Percentiles rank a stretch among this genome's conserved stretches.
Evolutionary conservation across 495 filamentous ascomycete genomes (phyloP).

Genomic region (Talaromyces adpressus): DNA sequence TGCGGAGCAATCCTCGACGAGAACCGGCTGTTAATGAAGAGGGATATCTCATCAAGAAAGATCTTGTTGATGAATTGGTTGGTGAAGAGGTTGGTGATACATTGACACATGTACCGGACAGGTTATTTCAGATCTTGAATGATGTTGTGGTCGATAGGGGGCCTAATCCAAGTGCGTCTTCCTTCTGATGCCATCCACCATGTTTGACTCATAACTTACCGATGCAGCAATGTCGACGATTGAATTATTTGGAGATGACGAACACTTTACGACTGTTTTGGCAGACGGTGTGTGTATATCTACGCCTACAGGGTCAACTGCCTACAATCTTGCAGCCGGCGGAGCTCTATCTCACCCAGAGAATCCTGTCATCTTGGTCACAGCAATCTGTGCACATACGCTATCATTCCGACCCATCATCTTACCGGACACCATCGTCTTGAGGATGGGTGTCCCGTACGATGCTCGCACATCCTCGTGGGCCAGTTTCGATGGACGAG

Average conservation of each 20-base stretch:
- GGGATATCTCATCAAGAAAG: constrained; percentile 31
- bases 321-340: constrained; percentile 94
- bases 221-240: constrained; percentile 71
- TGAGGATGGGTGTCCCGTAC: constrained; percentile 88
- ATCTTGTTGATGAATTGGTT: constrained; percentile 85
- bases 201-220: too few relatives aligned
- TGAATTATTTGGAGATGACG: constrained; percentile 91
- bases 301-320: constrained; percentile 89
- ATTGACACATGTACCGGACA: constrained; percentile 72
- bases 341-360: constrained; percentile 94
- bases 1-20: constrained; percentile 59
- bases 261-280: constrained; percentile 83
- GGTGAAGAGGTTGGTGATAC: constrained; percentile 75
- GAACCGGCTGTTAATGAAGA: constrained; percentile 16
- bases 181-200: too few relatives aligned
- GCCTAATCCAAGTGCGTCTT: constrained; percentile 82
- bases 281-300: constrained; percentile 87
- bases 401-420: constrained; percentile 94
- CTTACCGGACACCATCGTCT: constrained; percentile 86
- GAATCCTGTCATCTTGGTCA: constrained; percentile 93
- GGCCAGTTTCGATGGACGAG: constrained; percentile 95
- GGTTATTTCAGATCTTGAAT: constrained; percentile 83
- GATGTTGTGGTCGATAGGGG: constrained; percentile 88
- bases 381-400: constrained; percentile 93
- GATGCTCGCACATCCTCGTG: constrained; percentile 82